Base-by-base conservation (phyloP, 2,329 filamentous ascomycete species). In the Diaporthe aspalathi region DNA sequence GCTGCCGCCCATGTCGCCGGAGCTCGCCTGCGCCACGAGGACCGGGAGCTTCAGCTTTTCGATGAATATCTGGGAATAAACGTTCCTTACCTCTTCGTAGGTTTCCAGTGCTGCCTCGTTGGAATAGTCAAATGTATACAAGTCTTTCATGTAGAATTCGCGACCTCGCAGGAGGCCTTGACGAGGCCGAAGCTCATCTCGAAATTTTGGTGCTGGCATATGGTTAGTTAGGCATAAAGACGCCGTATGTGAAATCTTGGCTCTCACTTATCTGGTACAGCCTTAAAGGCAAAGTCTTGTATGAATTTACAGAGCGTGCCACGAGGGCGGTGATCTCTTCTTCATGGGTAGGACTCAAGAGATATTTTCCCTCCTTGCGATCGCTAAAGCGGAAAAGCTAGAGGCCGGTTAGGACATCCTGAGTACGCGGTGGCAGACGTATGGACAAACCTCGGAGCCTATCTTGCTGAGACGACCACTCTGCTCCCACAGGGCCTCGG, bases 71-170 rank as follows among this genome's bases (percentile, higher is more conserved):
- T 86, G 86, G 16, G 85, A 86, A 79, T 99, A 99, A 1, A 92
- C 92, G 47, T 81, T 80, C 63, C 92, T 89, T 3, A 97, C 94
- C 52, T 90, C 83, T 8, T 89, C 82, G 76, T 99, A 99, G 0
- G 95, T 97, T 63, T 88, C 82, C n/a, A 95, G 84, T 1, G 95
- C 95, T n/a, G 88, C 83, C 32, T 88, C 82, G 0, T 85, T 79
- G 5, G 87, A 91, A 45, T 87, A 83, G 78, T 99, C 96, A 78
- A 99, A 99, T 0, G 95, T 98, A 80, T 99, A 99, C 1, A 99
- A 87, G 80, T 99, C 96, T 81, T 99, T 99, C 96, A 99, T 99
- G 76, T 94, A 83, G 77, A 99, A 99, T 78, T 99, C 96, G 73
- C 94, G 91, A 0, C 94, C 93, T 12, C 96, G 91, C 11, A 99